Percentiles rank a stretch among this genome's conserved stretches.
Evolutionary conservation across 1,284 basidiomycete genomes (phyloP).

Genomic region (Ceratorhiza oryzae-sativae): DNA sequence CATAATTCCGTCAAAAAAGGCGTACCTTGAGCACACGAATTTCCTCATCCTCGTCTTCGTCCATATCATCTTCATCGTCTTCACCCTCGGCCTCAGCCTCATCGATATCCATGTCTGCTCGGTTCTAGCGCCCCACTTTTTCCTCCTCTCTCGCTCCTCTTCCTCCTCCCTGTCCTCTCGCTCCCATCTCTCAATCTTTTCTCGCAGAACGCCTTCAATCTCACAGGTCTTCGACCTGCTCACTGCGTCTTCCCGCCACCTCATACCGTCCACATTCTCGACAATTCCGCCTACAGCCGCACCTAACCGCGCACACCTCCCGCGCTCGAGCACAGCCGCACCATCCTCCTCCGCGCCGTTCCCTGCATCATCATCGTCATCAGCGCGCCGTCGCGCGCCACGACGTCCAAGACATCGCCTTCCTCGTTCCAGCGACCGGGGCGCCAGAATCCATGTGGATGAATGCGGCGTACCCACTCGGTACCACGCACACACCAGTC

Average conservation of each 20-base stretch:
- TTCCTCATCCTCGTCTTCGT: constrained; percentile 67
- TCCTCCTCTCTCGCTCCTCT: constrained; percentile 71
- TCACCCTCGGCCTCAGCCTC: constrained; percentile 56
- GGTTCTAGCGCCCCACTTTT: constrained; percentile 54
- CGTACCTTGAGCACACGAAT: constrained; percentile 77
- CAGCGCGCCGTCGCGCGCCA: constrained; percentile 77
- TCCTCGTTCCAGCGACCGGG: constrained; percentile 65
- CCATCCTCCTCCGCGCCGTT: constrained; percentile 59
- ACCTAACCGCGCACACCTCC: constrained; percentile 76
- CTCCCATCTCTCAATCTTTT: constrained; percentile 74
- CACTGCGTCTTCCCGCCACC: constrained; percentile 60
- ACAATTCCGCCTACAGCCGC: constrained; percentile 76
- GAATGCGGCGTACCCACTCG: constrained; percentile 91
- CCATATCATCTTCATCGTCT: constrained; percentile 62
- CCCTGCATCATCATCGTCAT: constrained; percentile 62
- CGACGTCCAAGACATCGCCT: constrained; percentile 77
- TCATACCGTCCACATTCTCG: constrained; percentile 77
- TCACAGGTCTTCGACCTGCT: constrained; percentile 71
- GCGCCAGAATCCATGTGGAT: constrained; percentile 91
- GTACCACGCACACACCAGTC: constrained; percentile 96
- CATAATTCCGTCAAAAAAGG: constrained; percentile 28
- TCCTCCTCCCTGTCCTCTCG: constrained; percentile 68
- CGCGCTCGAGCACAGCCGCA: constrained; percentile 48
- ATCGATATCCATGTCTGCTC: constrained; percentile 55
- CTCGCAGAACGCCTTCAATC: constrained; percentile 71